phyloP scores from a whole-genome alignment of 352 stramenopile species.

The Phytophthora sp. region DNA sequence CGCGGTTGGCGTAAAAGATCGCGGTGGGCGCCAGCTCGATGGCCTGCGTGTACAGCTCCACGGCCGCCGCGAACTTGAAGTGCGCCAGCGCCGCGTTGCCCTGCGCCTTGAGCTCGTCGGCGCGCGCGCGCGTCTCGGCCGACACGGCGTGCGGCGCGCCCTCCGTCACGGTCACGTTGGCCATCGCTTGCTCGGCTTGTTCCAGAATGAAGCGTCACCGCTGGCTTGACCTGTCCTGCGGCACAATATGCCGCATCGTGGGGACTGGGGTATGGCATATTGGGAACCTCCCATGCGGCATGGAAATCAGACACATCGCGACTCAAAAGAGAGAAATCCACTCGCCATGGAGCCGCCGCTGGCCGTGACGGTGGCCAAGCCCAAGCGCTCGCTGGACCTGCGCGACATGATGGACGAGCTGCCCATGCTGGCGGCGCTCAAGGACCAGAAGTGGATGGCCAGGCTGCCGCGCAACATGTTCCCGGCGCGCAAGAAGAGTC shows the following conservation, averaged over 20 bases:
- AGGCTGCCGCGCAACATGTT: conserved; percentile 53
- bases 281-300: conserved; percentile 4
- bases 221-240: not conserved
- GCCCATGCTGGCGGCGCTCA: conserved; percentile 55
- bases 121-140: conserved; percentile 60
- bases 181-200: conserved; percentile 34
- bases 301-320: conserved; percentile 20
- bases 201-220: conserved; percentile 12
- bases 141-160: conserved; percentile 64
- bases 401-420: conserved; percentile 71
- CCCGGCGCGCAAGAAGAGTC: conserved; percentile 24
- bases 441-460: conserved; percentile 75
- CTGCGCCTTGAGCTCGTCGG: conserved; percentile 83
- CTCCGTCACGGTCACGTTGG: conserved; percentile 49
- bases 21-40: conserved; percentile 89
- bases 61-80: conserved; percentile 82
- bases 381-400: conserved; percentile 45
- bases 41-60: conserved; percentile 90
- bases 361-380: conserved; percentile 19
- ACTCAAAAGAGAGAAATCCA: conserved; percentile 21
- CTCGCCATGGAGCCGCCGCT: conserved; percentile 33
- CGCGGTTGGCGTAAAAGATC: conserved; percentile 95
- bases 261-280: no score
- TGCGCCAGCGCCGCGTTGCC: conserved; percentile 85
- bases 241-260: not conserved